Evolutionary conservation across 306 rosid genomes (phyloP).

Genomic region (Gleditsia sinensis): DNA sequence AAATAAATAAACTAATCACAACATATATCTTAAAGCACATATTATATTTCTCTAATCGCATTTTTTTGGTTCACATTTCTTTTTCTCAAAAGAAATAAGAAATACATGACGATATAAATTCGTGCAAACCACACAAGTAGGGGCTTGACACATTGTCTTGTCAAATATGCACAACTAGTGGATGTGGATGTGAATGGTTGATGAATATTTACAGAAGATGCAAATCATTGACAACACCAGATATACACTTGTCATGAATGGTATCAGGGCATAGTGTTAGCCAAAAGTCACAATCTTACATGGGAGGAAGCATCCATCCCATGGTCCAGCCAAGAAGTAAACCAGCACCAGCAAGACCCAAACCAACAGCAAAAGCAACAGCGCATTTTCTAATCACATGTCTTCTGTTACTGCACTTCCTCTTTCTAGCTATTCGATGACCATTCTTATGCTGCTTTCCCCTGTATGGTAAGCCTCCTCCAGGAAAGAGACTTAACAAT

Average conservation of each 20-base stretch:
- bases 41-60: background rate
- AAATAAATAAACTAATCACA: constrained; percentile 2
- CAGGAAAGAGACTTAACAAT: constrained; percentile 46
- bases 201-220: constrained; percentile 7
- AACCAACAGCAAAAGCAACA: constrained; percentile 65
- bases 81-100: no score
- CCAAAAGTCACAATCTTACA: constrained; percentile 30
- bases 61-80: no score
- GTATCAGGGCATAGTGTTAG: background rate
- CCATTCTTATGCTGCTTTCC: constrained; percentile 48
- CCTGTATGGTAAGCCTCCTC: constrained; percentile 37
- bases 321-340: constrained; percentile 93
- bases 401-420: constrained; percentile 39
- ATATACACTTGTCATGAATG: constrained; percentile 20
- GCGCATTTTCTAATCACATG: constrained; percentile 44
- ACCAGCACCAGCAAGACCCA: constrained; percentile 86
- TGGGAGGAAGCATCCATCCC: constrained; percentile 81
- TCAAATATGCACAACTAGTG: background rate
- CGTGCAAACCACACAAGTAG: no score
- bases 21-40: constrained; percentile 5
- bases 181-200: constrained; percentile 8
- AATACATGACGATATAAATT: no score
- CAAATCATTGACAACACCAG: background rate
- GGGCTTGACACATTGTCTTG: background rate
- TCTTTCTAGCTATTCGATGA: background rate